phyloP scores from a whole-genome alignment of 306 rosid species.

The Hippophae rhamnoides region DNA sequence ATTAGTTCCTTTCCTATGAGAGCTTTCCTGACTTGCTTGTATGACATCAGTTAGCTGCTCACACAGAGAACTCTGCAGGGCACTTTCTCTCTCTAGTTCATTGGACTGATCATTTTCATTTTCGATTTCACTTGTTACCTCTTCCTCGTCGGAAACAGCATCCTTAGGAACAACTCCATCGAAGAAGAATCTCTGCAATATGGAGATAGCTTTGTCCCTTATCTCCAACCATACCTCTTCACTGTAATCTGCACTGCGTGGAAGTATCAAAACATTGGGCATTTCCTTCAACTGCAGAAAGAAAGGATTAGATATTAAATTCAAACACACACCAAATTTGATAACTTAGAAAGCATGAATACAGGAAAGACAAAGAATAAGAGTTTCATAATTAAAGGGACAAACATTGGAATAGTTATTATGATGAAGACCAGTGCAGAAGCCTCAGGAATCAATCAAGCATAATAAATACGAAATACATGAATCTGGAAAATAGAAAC shows the following conservation, averaged over 20 bases:
- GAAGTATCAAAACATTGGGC: slow-evolving; percentile 98
- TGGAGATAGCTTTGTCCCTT: slow-evolving; percentile 87
- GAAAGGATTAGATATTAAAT: slow-evolving; percentile 11
- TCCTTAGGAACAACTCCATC: slow-evolving; percentile 71
- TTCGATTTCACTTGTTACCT: slow-evolving; percentile 50
- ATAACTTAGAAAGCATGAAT: not conserved
- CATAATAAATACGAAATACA: not conserved
- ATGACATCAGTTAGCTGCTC: slow-evolving; percentile 50
- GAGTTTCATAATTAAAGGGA: not conserved
- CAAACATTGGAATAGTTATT: too few relatives aligned
- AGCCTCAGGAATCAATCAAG: too few relatives aligned
- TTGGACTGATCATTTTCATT: slow-evolving; percentile 58
- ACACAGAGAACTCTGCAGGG: slow-evolving; percentile 41
- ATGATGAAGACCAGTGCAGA: too few relatives aligned
- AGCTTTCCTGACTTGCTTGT: slow-evolving; percentile 50
- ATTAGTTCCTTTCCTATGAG: slow-evolving; percentile 46
- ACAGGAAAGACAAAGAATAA: not conserved
- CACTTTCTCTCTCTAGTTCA: slow-evolving; percentile 45
- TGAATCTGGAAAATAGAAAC: not conserved
- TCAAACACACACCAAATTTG: not conserved
- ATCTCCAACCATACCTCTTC: slow-evolving; percentile 99
- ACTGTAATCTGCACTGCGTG: slow-evolving; percentile 97
- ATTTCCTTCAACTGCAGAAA: slow-evolving; percentile 87
- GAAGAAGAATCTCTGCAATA: slow-evolving; percentile 74
- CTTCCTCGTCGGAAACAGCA: slow-evolving; percentile 73